Evolutionary conservation across 2,329 filamentous ascomycete species (phyloP).

Genomic region (Lithohypha guttulata): DNA sequence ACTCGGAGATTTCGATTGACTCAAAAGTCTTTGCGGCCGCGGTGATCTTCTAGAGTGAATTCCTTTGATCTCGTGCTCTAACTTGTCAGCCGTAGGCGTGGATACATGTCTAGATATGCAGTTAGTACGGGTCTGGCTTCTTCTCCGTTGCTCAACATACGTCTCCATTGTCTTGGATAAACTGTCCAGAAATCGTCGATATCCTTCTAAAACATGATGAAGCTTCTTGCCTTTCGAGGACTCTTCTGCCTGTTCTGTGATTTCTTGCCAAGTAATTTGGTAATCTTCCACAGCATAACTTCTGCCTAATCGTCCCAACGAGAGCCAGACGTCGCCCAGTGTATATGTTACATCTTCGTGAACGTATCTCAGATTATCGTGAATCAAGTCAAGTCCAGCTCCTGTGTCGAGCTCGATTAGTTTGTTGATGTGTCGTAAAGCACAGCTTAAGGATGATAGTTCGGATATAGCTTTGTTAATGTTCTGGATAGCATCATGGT

Average conservation of each 20-base stretch:
- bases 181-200: slow-evolving; percentile 39
- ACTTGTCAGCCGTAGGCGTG: slow-evolving; percentile 10
- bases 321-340: slow-evolving; percentile 39
- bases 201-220: slow-evolving; percentile 38
- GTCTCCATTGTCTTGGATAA: slow-evolving; percentile 35
- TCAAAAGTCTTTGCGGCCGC: neutral
- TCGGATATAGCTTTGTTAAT: slow-evolving; percentile 45
- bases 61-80: slow-evolving; percentile 18
- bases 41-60: slow-evolving; percentile 9
- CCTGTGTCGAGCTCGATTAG: slow-evolving; percentile 28
- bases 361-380: slow-evolving; percentile 39
- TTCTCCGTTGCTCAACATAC: slow-evolving; percentile 28
- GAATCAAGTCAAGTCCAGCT: slow-evolving; percentile 25
- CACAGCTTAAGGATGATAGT: slow-evolving; percentile 44
- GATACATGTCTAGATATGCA: slow-evolving; percentile 7
- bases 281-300: slow-evolving; percentile 26
- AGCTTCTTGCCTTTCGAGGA: slow-evolving; percentile 39
- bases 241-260: slow-evolving; percentile 32
- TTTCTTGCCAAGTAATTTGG: slow-evolving; percentile 41
- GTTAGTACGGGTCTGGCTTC: neutral
- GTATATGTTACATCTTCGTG: slow-evolving; percentile 41
- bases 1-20: neutral
- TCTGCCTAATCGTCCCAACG: slow-evolving; percentile 33
- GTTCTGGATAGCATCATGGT: slow-evolving; percentile 41
- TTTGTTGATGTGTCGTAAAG: slow-evolving; percentile 39